Percentiles rank a stretch among this genome's conserved stretches.
phyloP scores from a whole-genome alignment of 768 basidiomycete species.

The Suillus spraguei region DNA sequence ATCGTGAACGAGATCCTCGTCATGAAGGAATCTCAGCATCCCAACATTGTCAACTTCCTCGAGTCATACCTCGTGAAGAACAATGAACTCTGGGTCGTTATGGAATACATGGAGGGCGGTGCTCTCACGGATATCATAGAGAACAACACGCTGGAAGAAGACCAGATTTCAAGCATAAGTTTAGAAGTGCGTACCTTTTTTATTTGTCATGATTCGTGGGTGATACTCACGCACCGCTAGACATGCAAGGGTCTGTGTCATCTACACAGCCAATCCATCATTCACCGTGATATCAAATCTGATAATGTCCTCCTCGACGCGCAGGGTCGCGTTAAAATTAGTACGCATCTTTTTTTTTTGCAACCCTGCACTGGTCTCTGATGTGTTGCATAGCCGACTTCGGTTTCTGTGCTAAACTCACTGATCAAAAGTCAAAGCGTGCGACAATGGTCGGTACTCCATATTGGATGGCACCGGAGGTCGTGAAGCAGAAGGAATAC shows the following conservation, averaged over 20 bases:
- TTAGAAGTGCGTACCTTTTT: slow-evolving; percentile 67
- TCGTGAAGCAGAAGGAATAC: slow-evolving; percentile 96
- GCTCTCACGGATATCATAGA: slow-evolving; percentile 98
- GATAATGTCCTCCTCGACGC: slow-evolving; percentile 95
- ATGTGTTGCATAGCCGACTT: slow-evolving; percentile 74
- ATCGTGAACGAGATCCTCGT: slow-evolving; percentile 98
- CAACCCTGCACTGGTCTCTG: slow-evolving; percentile 1
- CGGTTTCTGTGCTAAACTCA: slow-evolving; percentile 94
- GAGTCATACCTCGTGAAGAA: slow-evolving; percentile 88
- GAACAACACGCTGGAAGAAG: slow-evolving; percentile 93
- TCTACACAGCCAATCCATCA: slow-evolving; percentile 91
- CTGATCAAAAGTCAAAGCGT: slow-evolving; percentile 95
- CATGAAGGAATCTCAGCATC: slow-evolving; percentile 98
- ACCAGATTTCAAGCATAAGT: slow-evolving; percentile 91
- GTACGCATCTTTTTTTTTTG: slow-evolving; percentile 49
- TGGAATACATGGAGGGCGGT: slow-evolving; percentile 99
- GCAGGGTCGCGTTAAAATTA: slow-evolving; percentile 94
- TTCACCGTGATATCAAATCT: slow-evolving; percentile 96
- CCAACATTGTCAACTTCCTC: slow-evolving; percentile 96
- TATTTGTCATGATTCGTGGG: neutral
- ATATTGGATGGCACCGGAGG: slow-evolving; percentile 99
- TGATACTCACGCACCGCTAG: slow-evolving; percentile 39
- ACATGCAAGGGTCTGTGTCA: slow-evolving; percentile 96
- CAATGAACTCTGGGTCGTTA: slow-evolving; percentile 94
- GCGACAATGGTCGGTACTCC: slow-evolving; percentile 99